Evolutionary conservation across 345 rosid species (phyloP).

Genomic region (Aurinia saxatilis): DNA sequence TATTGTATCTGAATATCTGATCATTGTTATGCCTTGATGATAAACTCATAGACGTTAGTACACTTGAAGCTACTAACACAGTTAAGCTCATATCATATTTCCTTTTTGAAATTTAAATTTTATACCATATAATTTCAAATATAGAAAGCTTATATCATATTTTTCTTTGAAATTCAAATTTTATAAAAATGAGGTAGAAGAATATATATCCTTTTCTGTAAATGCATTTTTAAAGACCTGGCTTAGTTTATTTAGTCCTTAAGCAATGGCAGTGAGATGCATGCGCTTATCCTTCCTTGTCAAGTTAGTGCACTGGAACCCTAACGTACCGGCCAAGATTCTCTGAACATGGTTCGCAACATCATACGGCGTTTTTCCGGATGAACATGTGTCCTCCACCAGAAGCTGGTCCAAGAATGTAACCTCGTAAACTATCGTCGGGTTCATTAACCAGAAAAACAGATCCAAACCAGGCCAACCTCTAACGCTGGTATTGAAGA

Average conservation of each 20-base stretch:
- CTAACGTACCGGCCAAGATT: constrained; percentile 55
- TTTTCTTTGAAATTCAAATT: no score
- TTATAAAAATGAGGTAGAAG: no score
- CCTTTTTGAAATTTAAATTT: no score
- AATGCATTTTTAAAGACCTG: no score
- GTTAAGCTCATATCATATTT: no score
- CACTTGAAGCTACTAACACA: constrained; percentile 59
- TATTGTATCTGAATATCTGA: neutral
- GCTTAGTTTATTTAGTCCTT: no score
- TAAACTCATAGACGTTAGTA: constrained; percentile 61
- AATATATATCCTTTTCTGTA: no score
- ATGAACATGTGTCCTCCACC: no score
- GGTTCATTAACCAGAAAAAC: constrained; percentile 52
- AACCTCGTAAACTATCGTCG: constrained; percentile 58
- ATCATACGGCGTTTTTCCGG: no score
- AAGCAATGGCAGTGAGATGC: no score
- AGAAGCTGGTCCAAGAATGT: constrained; percentile 70
- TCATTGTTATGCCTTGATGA: constrained; percentile 39
- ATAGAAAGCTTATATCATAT: no score
- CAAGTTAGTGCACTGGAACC: constrained; percentile 69
- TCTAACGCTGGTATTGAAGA: constrained; percentile 48
- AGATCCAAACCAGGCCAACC: constrained; percentile 62
- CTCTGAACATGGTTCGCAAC: constrained; percentile 56
- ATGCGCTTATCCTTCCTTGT: constrained; percentile 71
- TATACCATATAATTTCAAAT: no score